Conservation (phyloP, 2,329 filamentous ascomycete genomes). For the Arthrobotrys pseudoclavata region DNA sequence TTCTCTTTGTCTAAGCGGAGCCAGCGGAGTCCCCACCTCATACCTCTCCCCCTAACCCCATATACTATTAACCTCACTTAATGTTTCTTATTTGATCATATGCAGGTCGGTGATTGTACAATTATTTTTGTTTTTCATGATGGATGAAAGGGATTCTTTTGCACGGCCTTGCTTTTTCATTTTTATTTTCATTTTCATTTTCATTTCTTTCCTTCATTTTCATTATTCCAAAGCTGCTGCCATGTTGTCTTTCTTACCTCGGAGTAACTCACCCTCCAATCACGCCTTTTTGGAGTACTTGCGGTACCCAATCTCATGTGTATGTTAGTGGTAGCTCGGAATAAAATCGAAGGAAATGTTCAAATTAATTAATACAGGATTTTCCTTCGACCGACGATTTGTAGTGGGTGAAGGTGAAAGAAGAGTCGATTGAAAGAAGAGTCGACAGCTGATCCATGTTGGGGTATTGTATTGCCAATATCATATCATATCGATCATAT, state of each 20-base stretch:
- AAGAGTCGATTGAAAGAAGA: too few relatives aligned
- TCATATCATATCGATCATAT: constrained; percentile 4
- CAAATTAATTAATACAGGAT: neutral
- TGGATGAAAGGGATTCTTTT: neutral
- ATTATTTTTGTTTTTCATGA: constrained; percentile 12
- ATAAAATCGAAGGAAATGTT: neutral
- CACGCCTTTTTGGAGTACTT: constrained; percentile 8
- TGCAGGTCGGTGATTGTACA: constrained; percentile 25
- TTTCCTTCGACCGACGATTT: neutral
- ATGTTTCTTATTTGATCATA: constrained; percentile 15
- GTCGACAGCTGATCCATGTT: neutral
- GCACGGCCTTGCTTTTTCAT: constrained; percentile 10
- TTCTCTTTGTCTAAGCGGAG: constrained; percentile 12
- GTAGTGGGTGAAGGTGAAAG: neutral
- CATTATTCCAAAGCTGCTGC: neutral
- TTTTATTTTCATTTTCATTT: neutral
- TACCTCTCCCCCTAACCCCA: neutral
- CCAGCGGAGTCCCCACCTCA: neutral
- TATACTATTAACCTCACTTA: constrained; percentile 9
- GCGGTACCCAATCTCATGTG: neutral
- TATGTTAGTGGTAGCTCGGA: constrained; percentile 4
- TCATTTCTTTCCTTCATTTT: neutral
- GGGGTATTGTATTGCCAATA: constrained; percentile 9
- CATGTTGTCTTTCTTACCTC: neutral
- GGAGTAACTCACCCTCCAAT: neutral